Conservation (phyloP, 1,284 basidiomycete species). For the Peniophora sp. region DNA sequence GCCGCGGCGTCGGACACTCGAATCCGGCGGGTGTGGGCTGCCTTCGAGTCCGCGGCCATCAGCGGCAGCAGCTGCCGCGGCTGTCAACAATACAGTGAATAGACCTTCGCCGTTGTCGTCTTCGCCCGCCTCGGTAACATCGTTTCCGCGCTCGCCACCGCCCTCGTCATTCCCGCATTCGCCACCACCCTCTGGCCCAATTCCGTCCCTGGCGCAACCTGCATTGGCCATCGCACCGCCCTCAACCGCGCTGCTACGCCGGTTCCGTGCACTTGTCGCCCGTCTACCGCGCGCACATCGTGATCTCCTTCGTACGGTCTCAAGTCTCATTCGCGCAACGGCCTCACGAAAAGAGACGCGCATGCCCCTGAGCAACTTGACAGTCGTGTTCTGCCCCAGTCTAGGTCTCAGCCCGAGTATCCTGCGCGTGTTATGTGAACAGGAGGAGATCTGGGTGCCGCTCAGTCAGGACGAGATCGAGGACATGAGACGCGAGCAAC, state of each 20-base stretch:
- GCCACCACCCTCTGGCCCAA: not conserved
- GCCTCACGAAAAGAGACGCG: constrained; percentile 62
- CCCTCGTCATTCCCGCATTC: not conserved
- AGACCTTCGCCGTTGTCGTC: too few species aligned
- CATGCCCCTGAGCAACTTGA: constrained; percentile 78
- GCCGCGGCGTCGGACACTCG: constrained; percentile 11
- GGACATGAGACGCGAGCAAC: constrained; percentile 10
- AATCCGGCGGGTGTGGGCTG: constrained; percentile 22
- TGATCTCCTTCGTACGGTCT: constrained; percentile 64
- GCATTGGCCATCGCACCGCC: constrained; percentile 61
- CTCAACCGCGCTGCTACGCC: constrained; percentile 43
- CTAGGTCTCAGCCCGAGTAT: constrained; percentile 73
- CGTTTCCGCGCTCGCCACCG: constrained; percentile 55
- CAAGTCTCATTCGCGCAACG: constrained; percentile 65
- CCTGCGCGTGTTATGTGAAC: constrained; percentile 66
- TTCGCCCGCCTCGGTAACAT: too few species aligned
- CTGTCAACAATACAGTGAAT: too few species aligned
- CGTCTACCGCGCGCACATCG: constrained; percentile 65
- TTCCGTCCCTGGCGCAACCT: constrained; percentile 65
- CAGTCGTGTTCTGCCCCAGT: constrained; percentile 76
- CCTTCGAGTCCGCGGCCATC: constrained; percentile 34
- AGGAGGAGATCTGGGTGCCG: constrained; percentile 49
- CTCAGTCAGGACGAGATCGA: too few species aligned
- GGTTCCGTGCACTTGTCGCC: constrained; percentile 51
- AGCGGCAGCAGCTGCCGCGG: constrained; percentile 7